A percentile compares a stretch with the other conserved stretches of the same genome.
Conservation (phyloP, 2,329 filamentous ascomycete species). For the Monosporascus sp. region DNA sequence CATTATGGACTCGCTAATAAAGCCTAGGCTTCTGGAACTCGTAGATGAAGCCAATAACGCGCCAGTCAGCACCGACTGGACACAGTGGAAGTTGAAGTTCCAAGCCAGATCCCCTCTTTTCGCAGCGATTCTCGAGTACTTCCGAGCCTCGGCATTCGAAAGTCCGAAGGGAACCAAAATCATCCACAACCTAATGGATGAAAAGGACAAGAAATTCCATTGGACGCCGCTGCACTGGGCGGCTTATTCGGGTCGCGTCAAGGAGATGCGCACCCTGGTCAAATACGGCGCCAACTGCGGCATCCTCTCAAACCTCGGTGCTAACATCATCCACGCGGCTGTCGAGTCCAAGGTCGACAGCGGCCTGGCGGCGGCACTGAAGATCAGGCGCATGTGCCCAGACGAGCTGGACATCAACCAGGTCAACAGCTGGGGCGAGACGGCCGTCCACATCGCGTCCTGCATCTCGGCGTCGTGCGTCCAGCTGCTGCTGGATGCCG, state of each 20-base stretch:
- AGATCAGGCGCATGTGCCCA: not conserved
- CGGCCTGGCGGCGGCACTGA: not conserved
- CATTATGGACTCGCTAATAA: not conserved
- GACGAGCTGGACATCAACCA: not conserved
- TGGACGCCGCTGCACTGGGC: slow-evolving; percentile 1
- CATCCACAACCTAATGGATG: not conserved
- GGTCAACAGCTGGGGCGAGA: not conserved
- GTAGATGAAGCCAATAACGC: not conserved
- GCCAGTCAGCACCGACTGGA: not conserved
- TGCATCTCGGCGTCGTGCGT: not conserved
- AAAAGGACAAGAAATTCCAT: not conserved
- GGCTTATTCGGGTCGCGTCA: not conserved
- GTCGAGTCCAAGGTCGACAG: not conserved
- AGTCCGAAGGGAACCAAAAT: not conserved
- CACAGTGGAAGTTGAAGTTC: not conserved
- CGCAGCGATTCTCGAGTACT: not conserved
- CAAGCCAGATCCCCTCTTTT: not conserved
- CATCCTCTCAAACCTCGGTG: not conserved
- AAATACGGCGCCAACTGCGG: not conserved
- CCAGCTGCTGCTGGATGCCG: not conserved
- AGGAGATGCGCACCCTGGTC: not conserved
- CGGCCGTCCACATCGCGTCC: not conserved
- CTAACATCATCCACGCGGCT: not conserved
- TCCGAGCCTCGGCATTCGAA: not conserved
- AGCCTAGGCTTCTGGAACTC: not conserved